Evolutionary conservation across 805 yeast genomes (phyloP).

Genomic region (Saccharomyces kudriavzevii): DNA sequence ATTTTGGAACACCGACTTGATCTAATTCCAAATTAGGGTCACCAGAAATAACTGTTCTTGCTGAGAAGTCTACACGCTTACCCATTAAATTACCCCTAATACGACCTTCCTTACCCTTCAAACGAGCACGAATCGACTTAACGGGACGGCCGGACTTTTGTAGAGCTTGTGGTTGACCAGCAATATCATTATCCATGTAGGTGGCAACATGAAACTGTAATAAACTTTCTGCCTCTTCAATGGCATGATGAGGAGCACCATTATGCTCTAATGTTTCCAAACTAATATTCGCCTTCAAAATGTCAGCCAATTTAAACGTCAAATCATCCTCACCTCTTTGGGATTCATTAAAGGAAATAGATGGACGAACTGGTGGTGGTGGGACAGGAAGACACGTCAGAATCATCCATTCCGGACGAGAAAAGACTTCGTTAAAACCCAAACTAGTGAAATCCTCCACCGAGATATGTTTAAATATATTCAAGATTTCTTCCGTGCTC

Average conservation of each 20-base stretch:
- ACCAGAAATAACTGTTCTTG: constrained; percentile 98
- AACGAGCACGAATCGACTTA: constrained; percentile 96
- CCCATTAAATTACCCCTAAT: constrained; percentile 98
- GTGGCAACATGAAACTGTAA: constrained; percentile 98
- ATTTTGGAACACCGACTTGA: constrained; percentile 97
- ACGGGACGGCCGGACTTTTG: constrained; percentile 99
- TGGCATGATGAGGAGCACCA: constrained; percentile 98
- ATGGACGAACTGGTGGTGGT: constrained; percentile 98
- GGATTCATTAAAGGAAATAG: constrained; percentile 94
- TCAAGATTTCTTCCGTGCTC: constrained; percentile 81
- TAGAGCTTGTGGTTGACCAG: constrained; percentile 98
- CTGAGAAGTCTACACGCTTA: constrained; percentile 97
- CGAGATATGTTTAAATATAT: constrained; percentile 85
- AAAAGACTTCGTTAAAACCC: constrained; percentile 91
- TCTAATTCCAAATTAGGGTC: constrained; percentile 96
- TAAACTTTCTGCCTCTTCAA: constrained; percentile 90
- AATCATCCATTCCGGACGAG: constrained; percentile 98
- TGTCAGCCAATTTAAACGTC: constrained; percentile 94
- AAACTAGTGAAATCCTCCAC: constrained; percentile 71
- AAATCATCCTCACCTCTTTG: constrained; percentile 99
- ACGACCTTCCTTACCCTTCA: constrained; percentile 99
- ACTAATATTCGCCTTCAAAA: constrained; percentile 89
- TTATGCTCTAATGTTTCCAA: constrained; percentile 97
- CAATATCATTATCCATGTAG: constrained; percentile 98
- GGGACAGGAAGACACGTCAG: constrained; percentile 98